Base-by-base conservation (phyloP, 2,329 filamentous ascomycete genomes). In the Pestalotiopsis sp. region DNA sequence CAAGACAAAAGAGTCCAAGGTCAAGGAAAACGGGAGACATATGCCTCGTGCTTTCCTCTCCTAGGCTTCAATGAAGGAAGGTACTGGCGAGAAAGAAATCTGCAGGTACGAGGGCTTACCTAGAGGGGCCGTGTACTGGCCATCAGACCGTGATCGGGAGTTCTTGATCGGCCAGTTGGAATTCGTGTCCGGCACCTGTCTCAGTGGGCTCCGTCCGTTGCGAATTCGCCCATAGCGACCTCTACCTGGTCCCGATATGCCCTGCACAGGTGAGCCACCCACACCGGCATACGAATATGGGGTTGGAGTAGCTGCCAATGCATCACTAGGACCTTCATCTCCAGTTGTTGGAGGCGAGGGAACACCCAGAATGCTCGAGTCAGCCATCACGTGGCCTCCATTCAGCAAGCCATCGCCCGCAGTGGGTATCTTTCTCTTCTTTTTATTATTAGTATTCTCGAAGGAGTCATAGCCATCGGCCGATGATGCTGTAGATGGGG, bases 391-490 rank as follows among this genome's bases (percentile, higher is more conserved):
- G 69, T 87, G 85, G 6, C 78, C 75, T 2, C 81, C 80, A 64
- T 81, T 83, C 23, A 86, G 73, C 3, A 80, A 88, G 14, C 90
- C 85, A 75, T 93, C 92, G 20, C 93, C 92, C 11, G 93, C 94
- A 0, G 94, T 94, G 0, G 96, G 96, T 49, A 99, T 98, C 82
- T 99, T 99, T 73, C 96, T 89, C 81, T 99, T 98, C 85, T 98
- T 99, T 82, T 99, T 99, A 79, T 99, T 99, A 80, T 97, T 98
- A 45, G 94, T 97, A 76, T 98, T 98, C 80, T 99, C 96, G 75
- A 98, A 97, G 6, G 94, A 96, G 80, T 99, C 96, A 79, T 98
- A 98, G 14, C 95, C 94, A 78, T 98, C 95, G 12, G 89, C 84
- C 2, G 91, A 92, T 4, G 91, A 92, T 5, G 88, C 86, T 27